A percentile compares a stretch with the other conserved stretches of the same genome.
Evolutionary conservation across 129 eudicot species (phyloP).

Genomic region (Deinandra increscens): DNA sequence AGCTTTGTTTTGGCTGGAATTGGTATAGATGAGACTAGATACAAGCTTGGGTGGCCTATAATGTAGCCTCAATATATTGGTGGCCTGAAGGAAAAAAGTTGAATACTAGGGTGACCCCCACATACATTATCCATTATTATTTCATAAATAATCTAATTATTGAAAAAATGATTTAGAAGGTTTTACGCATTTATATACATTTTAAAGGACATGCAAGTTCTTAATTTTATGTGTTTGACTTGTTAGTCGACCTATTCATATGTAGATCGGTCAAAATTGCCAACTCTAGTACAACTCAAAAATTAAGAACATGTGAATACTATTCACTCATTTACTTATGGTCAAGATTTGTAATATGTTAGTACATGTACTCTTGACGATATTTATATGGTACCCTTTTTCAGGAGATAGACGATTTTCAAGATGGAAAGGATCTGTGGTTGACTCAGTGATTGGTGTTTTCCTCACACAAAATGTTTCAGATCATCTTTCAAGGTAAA

Average conservation of each 20-base stretch:
- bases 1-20: background rate
- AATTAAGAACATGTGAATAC: background rate
- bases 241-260: background rate
- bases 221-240: background rate
- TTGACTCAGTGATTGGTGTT: conserved; percentile 91
- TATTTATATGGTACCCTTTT: background rate
- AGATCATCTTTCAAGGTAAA: conserved; percentile 88
- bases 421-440: conserved; percentile 92
- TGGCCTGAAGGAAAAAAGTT: background rate
- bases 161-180: background rate
- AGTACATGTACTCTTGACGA: conserved; percentile 4
- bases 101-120: background rate
- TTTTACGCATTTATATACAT: background rate
- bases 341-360: conserved; percentile 9
- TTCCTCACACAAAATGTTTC: conserved; percentile 89
- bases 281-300: background rate
- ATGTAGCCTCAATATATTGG: background rate
- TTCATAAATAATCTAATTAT: background rate
- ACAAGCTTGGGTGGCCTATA: background rate
- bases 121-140: background rate
- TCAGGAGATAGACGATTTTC: conserved; percentile 87
- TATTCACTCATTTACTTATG: background rate
- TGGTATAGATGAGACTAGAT: background rate
- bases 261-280: background rate
- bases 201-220: background rate